Conservation (phyloP, 225 moss, liverwort and hornwort species). For the Lunularia cruciata region DNA sequence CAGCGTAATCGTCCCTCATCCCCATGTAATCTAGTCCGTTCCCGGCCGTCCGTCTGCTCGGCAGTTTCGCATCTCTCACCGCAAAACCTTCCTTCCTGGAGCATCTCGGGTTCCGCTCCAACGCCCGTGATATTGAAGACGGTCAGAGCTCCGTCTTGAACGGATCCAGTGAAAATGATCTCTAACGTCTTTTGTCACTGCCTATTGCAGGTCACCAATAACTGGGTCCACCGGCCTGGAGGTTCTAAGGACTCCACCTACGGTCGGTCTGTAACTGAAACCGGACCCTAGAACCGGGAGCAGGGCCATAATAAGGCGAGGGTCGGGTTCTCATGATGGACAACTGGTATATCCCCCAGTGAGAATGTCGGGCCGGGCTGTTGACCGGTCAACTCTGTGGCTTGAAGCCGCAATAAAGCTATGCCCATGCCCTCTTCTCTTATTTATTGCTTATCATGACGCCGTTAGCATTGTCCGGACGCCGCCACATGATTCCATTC, state of each 20-base stretch:
- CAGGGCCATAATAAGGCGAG: constrained; percentile 2
- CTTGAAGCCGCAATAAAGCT: constrained; percentile 3
- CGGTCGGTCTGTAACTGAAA: not conserved
- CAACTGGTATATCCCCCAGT: constrained; percentile 2
- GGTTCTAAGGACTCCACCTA: not conserved
- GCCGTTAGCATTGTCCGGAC: constrained; percentile 8
- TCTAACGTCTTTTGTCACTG: not conserved
- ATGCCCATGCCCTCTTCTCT: not conserved
- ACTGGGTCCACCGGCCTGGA: not conserved
- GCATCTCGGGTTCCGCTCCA: not conserved
- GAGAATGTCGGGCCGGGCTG: constrained; percentile 4
- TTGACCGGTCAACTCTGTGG: constrained; percentile 9
- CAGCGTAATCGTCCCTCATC: too few species aligned
- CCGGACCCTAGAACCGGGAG: not conserved
- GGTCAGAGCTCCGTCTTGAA: not conserved
- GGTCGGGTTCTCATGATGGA: constrained; percentile 2
- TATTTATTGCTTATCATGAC: constrained; percentile 9
- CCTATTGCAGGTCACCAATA: not conserved
- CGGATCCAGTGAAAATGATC: not conserved
- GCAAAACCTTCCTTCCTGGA: not conserved
- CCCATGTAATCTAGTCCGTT: too few species aligned
- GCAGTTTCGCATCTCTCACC: not conserved
- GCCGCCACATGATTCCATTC: not conserved
- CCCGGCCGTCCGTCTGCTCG: not conserved
- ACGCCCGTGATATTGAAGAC: not conserved